Base-by-base conservation (phyloP, 202 grass and related monocot species). In the Schoenoplectus tabernaemontani region DNA sequence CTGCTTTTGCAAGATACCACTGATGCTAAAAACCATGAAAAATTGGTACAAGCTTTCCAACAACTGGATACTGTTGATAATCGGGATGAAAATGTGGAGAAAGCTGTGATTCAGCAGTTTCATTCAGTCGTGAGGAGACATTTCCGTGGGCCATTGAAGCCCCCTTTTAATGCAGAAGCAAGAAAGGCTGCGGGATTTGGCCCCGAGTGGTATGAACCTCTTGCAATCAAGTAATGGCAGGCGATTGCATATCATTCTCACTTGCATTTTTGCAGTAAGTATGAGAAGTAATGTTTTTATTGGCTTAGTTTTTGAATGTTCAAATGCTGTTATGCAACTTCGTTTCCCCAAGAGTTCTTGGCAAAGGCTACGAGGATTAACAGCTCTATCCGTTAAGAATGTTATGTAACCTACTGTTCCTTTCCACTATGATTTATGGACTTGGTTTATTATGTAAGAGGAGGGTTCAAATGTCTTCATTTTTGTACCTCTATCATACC, bases 111-210 rank as follows among this genome's bases (percentile, higher is more conserved):
- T 20, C 41, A 28, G 17, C 78, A 65, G 20, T 97, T 97, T 80
- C 93, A 91, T 88, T 65, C 38, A 20, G 69, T 83, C 28, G 91
- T 97, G 46, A 89, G 89, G 78, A 84, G 88, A 83, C 82, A 91
- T 89, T 97, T 97, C 34, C 79, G 85, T 2, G 90, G 91, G 2
- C 91, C 93, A 33, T 53, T 97, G 64, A 91, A 93, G 48, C 87
- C 93, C n/a, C 93, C 88, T 33, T 97, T 91, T 78, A 97, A 97
- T 32, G 81, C 26, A 0, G 83, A 91, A 22, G 93, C 91, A 0
- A 89, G 93, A 71, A 83, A 91, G 70, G 87, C 86, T 28, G 88
- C 91, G 11, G 93, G 93, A 11, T 97, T 97, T 39, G 93, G 83
- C 48, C 90, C 85, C 56, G 70, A 84, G 44, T 93, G 93, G 90